A percentile compares a stretch with the other conserved stretches of the same genome.
These are phyloP conservation scores for Inonotus obliquus DNA, from an alignment of 1,284 basidiomycete genomes.

Conservation along the genomic window DNA sequence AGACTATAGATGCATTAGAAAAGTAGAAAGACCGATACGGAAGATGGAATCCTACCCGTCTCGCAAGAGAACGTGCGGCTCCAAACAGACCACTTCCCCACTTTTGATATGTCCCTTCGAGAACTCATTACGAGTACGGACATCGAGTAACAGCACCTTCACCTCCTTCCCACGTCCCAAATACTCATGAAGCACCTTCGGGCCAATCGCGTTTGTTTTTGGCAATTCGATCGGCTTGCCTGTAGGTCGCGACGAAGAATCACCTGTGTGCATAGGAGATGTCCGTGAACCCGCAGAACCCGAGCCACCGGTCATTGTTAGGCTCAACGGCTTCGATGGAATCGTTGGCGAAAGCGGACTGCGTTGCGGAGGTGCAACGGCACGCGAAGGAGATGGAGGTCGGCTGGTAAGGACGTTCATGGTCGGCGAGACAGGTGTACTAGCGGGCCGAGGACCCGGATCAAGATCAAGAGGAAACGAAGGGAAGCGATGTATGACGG, in stretches of 20 bases:
- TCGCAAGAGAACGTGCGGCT: conserved; percentile 72
- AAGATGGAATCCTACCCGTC: conserved; percentile 48
- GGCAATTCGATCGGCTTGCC: conserved; percentile 38
- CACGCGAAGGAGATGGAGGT: conserved; percentile 48
- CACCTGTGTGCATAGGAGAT: conserved; percentile 7
- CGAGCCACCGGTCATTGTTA: conserved; percentile 25
- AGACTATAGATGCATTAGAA: conserved; percentile 42
- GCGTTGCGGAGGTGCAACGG: conserved; percentile 20
- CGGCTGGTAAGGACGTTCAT: conserved; percentile 54
- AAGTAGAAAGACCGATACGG: conserved; percentile 5
- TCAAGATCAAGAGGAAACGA: conserved; percentile 57
- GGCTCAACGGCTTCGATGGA: conserved; percentile 41
- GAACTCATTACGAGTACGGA: conserved; percentile 75
- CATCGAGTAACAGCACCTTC: conserved; percentile 78
- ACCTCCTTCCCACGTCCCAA: conserved; percentile 44
- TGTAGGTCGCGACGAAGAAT: conserved; percentile 20
- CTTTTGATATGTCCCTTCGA: conserved; percentile 68
- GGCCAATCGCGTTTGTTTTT: conserved; percentile 52
- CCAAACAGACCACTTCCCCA: conserved; percentile 78
- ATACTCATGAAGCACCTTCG: conserved; percentile 59
- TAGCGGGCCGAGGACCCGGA: conserved; percentile 54
- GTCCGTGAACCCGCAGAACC: conserved; percentile 9
- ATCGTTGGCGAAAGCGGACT: conserved; percentile 32
- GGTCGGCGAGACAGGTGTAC: conserved; percentile 63
- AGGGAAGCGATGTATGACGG: conserved; percentile 34